Evolutionary conservation across 106 monocot species (phyloP).

Genomic region (Dendrobium chrysotoxum): DNA sequence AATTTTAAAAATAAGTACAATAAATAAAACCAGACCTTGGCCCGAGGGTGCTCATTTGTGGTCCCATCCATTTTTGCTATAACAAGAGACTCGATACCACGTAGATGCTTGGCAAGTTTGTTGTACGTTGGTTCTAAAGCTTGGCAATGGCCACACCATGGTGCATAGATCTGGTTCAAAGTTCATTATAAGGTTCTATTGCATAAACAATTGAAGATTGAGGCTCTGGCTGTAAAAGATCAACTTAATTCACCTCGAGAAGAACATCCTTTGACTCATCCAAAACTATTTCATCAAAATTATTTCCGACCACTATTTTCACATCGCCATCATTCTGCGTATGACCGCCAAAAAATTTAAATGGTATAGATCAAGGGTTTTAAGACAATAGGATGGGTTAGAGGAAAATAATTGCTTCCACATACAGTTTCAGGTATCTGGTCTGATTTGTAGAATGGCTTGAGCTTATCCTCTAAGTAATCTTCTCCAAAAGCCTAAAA

Average conservation of each 20-base stretch:
- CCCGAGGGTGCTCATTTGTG: slow-evolving; percentile 90
- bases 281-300: slow-evolving; percentile 76
- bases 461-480: slow-evolving; percentile 86
- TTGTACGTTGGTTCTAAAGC: slow-evolving; percentile 86
- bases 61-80: slow-evolving; percentile 99
- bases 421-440: slow-evolving; percentile 78
- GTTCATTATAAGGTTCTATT: neutral
- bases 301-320: slow-evolving; percentile 83
- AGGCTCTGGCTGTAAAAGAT: neutral
- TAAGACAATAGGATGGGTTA: neutral
- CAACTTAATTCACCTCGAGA: slow-evolving; percentile 48
- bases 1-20: neutral
- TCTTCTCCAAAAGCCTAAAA: slow-evolving; percentile 65
- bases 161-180: slow-evolving; percentile 73
- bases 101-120: slow-evolving; percentile 82
- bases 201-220: neutral
- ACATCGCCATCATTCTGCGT: slow-evolving; percentile 84
- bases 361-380: slow-evolving; percentile 1
- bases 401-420: neutral
- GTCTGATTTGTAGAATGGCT: slow-evolving; percentile 91
- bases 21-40: slow-evolving; percentile 39
- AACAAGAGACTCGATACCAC: slow-evolving; percentile 65
- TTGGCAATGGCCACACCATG: slow-evolving; percentile 99
- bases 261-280: slow-evolving; percentile 94
- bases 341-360: slow-evolving; percentile 1